Evolutionary conservation across 495 filamentous ascomycete genomes (phyloP), one percentile per base, ranked within the genome.

Genomic region (Aspergillus panamensis): DNA sequence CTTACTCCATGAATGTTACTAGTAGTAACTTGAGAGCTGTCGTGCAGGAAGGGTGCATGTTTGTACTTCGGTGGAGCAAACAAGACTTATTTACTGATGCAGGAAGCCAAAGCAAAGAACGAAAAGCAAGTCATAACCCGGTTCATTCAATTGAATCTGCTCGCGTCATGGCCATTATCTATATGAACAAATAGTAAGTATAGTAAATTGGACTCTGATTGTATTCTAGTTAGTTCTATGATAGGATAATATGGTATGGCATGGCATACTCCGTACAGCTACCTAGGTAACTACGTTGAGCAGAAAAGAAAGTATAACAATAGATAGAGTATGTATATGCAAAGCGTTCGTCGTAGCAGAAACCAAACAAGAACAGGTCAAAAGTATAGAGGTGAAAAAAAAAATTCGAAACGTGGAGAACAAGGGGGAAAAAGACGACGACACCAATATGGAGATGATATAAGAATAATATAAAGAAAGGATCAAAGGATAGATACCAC

Each of bases 291-390:
- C 17, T 17, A 20, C n/a, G n/a, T 19, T 45, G 17, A 17, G 19
- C 17, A 45, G 7, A 45, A 10, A 45, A 20, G 5, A 25, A 25
- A 25, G 25, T 25, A 25, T 25, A 45, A 45, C 14, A 59, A 58
- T 40, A 16, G 37, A 39, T 53, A 29, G 51, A 62, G 57, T 64
- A 60, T 64, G 62, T 55, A 64, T 45, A 45, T 45, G 42, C 42
- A 53, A 37, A 25, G 5, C 2, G 2, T 25, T 25, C 59, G 48
- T 42, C 50, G 59, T 29, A 51, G 39, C 25, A 25, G 52, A 39
- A 54, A 51, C 33, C 17, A 31, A 52, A 51, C 17, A 30, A 16
- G 10, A n/a, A 47, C 25, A 25, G 25, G 25, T 25, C 25, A 25
- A 25, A 25, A 25, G 25, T 25, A 25, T 25, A 25, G 25, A 25